Evolutionary conservation across 176 grass and related monocot genomes (phyloP), one percentile per base, ranked within the genome.

Genomic region (Elaeis guineensis): DNA sequence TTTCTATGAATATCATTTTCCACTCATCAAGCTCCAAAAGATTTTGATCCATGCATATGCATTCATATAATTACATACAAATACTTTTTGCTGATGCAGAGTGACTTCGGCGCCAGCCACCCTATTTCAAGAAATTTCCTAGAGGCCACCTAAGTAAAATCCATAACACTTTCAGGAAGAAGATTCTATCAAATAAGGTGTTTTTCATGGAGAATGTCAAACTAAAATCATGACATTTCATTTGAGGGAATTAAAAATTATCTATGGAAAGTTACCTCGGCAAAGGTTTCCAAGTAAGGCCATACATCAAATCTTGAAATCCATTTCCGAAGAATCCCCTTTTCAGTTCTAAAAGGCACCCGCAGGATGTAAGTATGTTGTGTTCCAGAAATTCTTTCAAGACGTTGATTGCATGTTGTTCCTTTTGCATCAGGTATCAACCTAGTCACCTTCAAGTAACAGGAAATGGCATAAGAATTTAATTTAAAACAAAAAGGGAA

Each of bases 241-340:
- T 21, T 61, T 29, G 53, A 25, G 20, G 24, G 55, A 51, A 4
- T 26, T 32, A 58, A 26, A 24, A 30, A 9, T 14, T 44, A 52
- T 19, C 14, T 25, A 51, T 32, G 35, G 17, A 30, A 6, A 16
- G 21, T 21, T 53, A 85, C 92, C 92, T 91, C 81, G 20, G 87
- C 25, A 75, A 91, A 97, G 58, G 55, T 78, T 52, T 97, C 87
- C 73, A 88, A 54, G 67, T 91, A 97, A 55, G 92, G 92, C 87
- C 92, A 91, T 16, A 97, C 84, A 77, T 97, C 92, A 72, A 97
- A 97, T 71, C 83, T 86, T 50, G 92, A 97, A 75, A 97, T 85
- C 92, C 92, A 91, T 83, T 97, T 91, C 63, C 51, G 78, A 6
- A 89, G 57, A 80, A 97, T 59, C 28, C 92, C 92, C 39, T 91